Conservation (phyloP, 345 rosid genomes). For the Populus nigra region DNA sequence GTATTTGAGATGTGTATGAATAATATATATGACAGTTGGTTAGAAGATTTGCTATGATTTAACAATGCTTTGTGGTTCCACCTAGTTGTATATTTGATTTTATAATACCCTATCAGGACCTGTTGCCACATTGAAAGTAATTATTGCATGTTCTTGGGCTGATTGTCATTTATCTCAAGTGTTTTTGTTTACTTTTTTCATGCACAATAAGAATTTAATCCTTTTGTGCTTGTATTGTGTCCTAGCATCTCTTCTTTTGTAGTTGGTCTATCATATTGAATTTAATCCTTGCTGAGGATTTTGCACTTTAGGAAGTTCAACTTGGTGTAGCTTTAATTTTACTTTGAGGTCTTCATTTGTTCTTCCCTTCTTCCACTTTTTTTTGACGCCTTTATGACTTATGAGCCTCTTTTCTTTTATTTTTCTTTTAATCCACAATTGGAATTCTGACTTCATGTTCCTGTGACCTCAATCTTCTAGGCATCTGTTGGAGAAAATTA, state of each 20-base stretch:
- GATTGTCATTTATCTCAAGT: too few relatives aligned
- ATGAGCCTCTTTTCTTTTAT: not conserved
- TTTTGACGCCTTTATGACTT: not conserved
- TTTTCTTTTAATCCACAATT: not conserved
- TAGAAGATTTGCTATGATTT: not conserved
- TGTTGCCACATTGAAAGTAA: too few relatives aligned
- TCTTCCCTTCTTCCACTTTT: too few relatives aligned
- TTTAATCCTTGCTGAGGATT: too few relatives aligned
- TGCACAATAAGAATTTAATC: too few relatives aligned
- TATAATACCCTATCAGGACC: too few relatives aligned
- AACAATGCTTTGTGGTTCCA: too few relatives aligned
- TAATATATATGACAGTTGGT: not conserved
- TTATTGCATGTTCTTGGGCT: too few relatives aligned
- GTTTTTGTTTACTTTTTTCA: too few relatives aligned
- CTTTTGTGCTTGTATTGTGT: too few relatives aligned
- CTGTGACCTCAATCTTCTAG: conserved; percentile 29
- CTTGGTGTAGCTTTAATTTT: not conserved
- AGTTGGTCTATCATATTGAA: too few relatives aligned
- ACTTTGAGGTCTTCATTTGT: not conserved
- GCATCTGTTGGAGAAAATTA: conserved; percentile 59
- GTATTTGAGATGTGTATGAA: not conserved
- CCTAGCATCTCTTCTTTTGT: not conserved
- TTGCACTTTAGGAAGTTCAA: not conserved
- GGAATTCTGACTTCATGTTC: conserved; percentile 12
- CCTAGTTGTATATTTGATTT: too few relatives aligned